Conservation (phyloP, 108 stramenopile species). For the Aurantiochytrium sp. region DNA sequence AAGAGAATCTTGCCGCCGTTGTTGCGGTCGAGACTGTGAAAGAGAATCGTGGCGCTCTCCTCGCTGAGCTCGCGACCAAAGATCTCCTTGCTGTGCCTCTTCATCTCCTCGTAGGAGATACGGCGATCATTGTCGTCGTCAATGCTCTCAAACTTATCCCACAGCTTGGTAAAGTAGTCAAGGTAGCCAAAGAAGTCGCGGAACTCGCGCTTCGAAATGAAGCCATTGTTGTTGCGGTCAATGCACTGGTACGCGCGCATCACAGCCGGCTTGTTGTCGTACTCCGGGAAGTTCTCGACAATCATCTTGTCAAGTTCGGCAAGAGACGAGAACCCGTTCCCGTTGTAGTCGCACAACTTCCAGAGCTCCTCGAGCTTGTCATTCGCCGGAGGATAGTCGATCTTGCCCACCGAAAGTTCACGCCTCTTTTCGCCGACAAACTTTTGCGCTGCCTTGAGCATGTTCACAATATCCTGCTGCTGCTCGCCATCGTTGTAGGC, state of each 20-base stretch:
- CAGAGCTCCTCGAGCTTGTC: background rate
- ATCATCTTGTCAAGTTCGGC: constrained; percentile 18
- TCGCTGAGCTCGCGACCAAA: constrained; percentile 9
- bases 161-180: background rate
- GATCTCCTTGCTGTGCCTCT: background rate
- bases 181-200: background rate
- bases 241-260: constrained; percentile 16
- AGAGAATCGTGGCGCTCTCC: background rate
- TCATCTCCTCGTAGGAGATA: constrained; percentile 8
- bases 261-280: constrained; percentile 21
- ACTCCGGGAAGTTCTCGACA: background rate
- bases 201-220: constrained; percentile 19
- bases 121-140: background rate
- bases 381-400: background rate
- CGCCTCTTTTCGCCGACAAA: background rate
- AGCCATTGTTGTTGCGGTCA: constrained; percentile 8
- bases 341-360: constrained; percentile 5
- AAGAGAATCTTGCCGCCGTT: constrained; percentile 18
- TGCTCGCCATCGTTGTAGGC: background rate
- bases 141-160: background rate
- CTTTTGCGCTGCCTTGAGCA: constrained; percentile 3
- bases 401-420: background rate
- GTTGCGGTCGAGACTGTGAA: constrained; percentile 6
- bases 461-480: background rate
- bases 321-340: background rate